Conservation (phyloP, 1,284 basidiomycete species). For the Naganishia albida region DNA sequence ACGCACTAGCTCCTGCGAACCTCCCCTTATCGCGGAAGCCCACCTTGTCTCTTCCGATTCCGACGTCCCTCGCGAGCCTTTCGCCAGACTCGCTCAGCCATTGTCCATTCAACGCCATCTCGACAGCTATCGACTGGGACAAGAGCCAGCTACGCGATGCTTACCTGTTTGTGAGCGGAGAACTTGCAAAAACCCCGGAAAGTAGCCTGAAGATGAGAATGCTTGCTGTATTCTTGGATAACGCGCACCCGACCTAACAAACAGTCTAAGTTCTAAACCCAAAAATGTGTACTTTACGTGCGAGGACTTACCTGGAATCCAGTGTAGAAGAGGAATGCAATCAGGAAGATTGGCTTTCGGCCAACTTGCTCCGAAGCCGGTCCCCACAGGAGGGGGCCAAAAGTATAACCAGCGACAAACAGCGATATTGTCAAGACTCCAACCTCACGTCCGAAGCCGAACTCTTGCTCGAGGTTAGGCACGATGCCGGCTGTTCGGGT, state of each 20-base stretch:
- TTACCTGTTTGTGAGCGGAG: conserved; percentile 41
- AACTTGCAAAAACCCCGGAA: conserved; percentile 62
- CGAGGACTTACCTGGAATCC: conserved; percentile 50
- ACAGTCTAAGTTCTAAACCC: too few relatives aligned
- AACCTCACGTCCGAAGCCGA: conserved; percentile 62
- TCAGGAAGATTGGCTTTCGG: conserved; percentile 66
- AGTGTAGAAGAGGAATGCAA: conserved; percentile 66
- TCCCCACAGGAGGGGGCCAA: conserved; percentile 65
- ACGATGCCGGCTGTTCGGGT: conserved; percentile 22
- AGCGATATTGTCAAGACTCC: conserved; percentile 56
- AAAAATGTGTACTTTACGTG: too few relatives aligned
- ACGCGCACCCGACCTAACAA: conserved; percentile 60
- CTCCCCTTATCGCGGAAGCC: too few relatives aligned
- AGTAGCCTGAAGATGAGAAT: conserved; percentile 70
- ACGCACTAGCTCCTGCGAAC: too few relatives aligned
- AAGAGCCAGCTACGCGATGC: too few relatives aligned
- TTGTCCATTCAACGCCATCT: too few relatives aligned
- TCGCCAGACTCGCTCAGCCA: too few relatives aligned
- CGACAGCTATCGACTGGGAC: too few relatives aligned
- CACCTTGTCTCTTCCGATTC: too few relatives aligned
- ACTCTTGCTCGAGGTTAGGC: conserved; percentile 49
- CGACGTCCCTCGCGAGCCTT: too few relatives aligned
- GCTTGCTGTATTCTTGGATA: conserved; percentile 63
- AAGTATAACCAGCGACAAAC: conserved; percentile 51
- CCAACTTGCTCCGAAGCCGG: conserved; percentile 61